Evolutionary conservation across 306 rosid species (phyloP).

Genomic region (Quercus alba): DNA sequence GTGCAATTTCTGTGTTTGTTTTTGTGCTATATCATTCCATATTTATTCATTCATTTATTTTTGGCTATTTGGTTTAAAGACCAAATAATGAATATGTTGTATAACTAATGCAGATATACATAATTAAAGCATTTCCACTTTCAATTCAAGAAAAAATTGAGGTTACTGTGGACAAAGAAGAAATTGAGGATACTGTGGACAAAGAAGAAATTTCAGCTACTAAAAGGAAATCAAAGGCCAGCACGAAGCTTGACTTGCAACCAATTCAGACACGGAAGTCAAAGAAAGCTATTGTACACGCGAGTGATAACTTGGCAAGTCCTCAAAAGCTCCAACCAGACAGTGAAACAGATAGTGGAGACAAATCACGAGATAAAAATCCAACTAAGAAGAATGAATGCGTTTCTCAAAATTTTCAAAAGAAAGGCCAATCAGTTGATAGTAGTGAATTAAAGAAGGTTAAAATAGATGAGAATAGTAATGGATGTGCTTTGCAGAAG

Average conservation of each 20-base stretch:
- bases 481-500: background rate
- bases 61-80: background rate
- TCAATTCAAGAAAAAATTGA: constrained; percentile 19
- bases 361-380: constrained; percentile 5
- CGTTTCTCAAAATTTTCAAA: background rate
- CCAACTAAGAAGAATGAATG: background rate
- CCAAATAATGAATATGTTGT: background rate
- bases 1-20: background rate
- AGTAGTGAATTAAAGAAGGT: constrained; percentile 20
- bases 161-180: constrained; percentile 20
- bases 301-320: constrained; percentile 20
- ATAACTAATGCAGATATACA: constrained; percentile 45
- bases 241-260: constrained; percentile 1
- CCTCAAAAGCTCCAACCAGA: constrained; percentile 15
- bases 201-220: constrained; percentile 16
- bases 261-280: constrained; percentile 16
- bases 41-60: background rate
- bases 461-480: constrained; percentile 4
- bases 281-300: constrained; percentile 11
- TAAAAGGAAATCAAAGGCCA: constrained; percentile 19
- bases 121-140: constrained; percentile 41
- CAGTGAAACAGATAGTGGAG: constrained; percentile 16
- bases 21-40: background rate
- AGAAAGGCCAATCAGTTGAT: constrained; percentile 9
- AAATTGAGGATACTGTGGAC: background rate